Percentiles rank a stretch among this genome's conserved stretches.
Evolutionary conservation across 345 rosid species (phyloP).

Genomic region (Gossypium ekmanianum): DNA sequence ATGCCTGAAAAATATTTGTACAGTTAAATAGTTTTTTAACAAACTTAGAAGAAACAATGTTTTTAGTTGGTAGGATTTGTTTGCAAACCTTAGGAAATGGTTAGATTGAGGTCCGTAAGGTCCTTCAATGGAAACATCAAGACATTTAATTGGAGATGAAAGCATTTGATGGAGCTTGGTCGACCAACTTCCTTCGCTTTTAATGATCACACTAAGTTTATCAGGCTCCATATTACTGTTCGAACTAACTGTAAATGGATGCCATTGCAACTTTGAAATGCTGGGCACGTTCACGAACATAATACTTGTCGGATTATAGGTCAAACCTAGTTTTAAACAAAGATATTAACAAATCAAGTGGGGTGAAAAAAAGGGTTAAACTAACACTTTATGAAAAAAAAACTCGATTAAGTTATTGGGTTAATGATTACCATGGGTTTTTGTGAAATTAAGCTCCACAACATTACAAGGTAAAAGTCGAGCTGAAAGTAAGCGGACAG

Average conservation of each 20-base stretch:
- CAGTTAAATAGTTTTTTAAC: neutral
- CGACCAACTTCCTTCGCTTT: conserved; percentile 83
- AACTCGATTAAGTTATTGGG: neutral
- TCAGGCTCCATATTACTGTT: conserved; percentile 66
- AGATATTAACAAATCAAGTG: neutral
- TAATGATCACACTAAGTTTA: conserved; percentile 59
- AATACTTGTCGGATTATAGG: conserved; percentile 63
- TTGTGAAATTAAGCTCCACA: conserved; percentile 58
- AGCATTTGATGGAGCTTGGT: conserved; percentile 52
- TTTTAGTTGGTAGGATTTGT: neutral
- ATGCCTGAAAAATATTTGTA: conserved; percentile 39
- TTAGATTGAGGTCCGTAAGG: conserved; percentile 85
- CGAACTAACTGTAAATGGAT: conserved; percentile 77
- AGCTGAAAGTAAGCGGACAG: conserved; percentile 43
- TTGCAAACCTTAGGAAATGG: conserved; percentile 54
- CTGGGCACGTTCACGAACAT: conserved; percentile 68
- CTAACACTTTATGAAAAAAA: neutral
- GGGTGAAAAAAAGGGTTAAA: neutral
- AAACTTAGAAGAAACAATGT: neutral
- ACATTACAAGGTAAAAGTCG: conserved; percentile 43
- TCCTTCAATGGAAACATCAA: conserved; percentile 68
- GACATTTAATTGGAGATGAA: conserved; percentile 52
- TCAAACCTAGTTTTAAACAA: conserved; percentile 39
- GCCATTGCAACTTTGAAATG: conserved; percentile 86
- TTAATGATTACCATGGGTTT: conserved; percentile 15